Percentiles rank a stretch among this genome's conserved stretches.
Evolutionary conservation across 345 rosid species (phyloP).

Genomic region (Citrus mangshanensis): DNA sequence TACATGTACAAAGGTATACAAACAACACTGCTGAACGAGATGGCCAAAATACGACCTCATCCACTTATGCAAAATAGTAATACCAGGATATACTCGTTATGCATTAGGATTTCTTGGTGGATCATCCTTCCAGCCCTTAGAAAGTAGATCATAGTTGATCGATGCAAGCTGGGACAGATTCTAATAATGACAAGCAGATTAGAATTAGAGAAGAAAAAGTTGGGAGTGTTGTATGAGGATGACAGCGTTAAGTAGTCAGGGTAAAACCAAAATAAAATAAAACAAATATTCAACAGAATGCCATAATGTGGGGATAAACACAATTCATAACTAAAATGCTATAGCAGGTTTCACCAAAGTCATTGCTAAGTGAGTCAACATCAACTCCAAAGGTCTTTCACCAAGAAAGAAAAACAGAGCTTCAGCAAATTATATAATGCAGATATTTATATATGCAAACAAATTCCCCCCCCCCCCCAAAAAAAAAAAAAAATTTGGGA

Average conservation of each 20-base stretch:
- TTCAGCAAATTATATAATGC: background rate
- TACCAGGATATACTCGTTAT: slow-evolving; percentile 27
- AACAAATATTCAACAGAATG: background rate
- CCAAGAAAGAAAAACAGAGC: background rate
- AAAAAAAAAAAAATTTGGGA: too few species aligned
- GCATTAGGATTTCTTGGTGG: slow-evolving; percentile 43
- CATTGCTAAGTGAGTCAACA: background rate
- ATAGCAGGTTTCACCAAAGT: background rate
- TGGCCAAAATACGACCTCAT: slow-evolving; percentile 21
- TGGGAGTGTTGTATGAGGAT: background rate
- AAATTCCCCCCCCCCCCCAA: too few species aligned
- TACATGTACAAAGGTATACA: slow-evolving; percentile 79
- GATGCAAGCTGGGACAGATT: slow-evolving; percentile 97
- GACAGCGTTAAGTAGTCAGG: background rate
- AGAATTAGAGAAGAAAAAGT: slow-evolving; percentile 7
- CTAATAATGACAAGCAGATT: slow-evolving; percentile 36
- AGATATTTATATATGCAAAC: too few species aligned
- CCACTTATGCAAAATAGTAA: slow-evolving; percentile 9
- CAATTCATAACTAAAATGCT: background rate
- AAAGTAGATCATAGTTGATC: slow-evolving; percentile 94
- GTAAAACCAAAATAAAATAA: background rate
- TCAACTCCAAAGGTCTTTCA: background rate
- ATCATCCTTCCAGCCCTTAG: slow-evolving; percentile 95
- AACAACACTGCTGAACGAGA: slow-evolving; percentile 25
- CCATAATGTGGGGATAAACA: background rate